Evolutionary conservation across 805 yeast genomes (phyloP).

Genomic region (Wickerhamiella slavikovae): DNA sequence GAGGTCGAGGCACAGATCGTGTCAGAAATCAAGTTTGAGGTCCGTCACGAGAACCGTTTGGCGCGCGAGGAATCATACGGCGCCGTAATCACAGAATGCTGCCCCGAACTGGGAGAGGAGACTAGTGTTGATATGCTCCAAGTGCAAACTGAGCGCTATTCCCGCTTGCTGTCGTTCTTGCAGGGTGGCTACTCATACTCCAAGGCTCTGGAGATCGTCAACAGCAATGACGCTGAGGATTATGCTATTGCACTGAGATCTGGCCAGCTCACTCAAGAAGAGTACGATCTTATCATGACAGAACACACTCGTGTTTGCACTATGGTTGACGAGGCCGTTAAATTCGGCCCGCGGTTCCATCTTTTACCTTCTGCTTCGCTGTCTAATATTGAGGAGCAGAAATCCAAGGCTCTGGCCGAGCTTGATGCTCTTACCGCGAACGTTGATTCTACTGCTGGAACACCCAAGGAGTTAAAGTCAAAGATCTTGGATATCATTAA

Average conservation of each 20-base stretch:
- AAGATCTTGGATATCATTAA: conserved; percentile 26
- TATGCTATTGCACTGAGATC: conserved; percentile 17
- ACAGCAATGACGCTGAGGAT: conserved; percentile 26
- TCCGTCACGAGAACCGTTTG: conserved; percentile 24
- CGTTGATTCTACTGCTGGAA: conserved; percentile 11
- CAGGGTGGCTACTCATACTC: conserved; percentile 34
- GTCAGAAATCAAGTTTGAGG: conserved; percentile 22
- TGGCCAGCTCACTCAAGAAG: conserved; percentile 16
- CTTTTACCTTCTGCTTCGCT: too few relatives aligned
- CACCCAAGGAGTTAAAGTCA: conserved; percentile 21
- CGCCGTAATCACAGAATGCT: conserved; percentile 15
- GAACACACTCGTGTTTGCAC: conserved; percentile 18
- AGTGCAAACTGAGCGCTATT: conserved; percentile 31
- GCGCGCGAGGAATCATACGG: conserved; percentile 16
- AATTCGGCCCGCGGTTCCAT: conserved; percentile 20
- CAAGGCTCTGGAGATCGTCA: conserved; percentile 41
- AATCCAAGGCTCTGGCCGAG: conserved; percentile 5
- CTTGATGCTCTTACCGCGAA: conserved; percentile 9
- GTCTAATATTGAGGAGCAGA: conserved; percentile 1
- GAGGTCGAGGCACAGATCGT: conserved; percentile 36
- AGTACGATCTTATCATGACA: conserved; percentile 13
- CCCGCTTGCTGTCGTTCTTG: conserved; percentile 30
- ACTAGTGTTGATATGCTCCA: conserved; percentile 15
- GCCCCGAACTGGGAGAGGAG: conserved; percentile 6
- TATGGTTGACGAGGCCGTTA: conserved; percentile 15